Conservation (phyloP, 2,329 filamentous ascomycete genomes). For the Fusarium equiseti region DNA sequence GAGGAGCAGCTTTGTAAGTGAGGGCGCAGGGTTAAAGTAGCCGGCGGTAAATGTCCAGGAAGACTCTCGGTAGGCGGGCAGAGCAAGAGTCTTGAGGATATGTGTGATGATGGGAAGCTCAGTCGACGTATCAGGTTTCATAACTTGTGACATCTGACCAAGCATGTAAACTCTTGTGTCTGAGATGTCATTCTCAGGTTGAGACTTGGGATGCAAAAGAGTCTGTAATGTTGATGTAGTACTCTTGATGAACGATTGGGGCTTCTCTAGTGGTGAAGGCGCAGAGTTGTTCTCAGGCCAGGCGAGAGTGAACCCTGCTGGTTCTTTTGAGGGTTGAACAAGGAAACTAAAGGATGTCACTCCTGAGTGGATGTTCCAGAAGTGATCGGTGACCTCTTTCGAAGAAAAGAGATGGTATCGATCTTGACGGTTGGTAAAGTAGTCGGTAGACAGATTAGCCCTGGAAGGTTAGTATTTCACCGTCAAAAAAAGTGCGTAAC, state of each 20-base stretch:
- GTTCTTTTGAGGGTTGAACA: constrained; percentile 71
- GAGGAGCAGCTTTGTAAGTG: constrained; percentile 83
- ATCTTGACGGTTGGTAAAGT: constrained; percentile 96
- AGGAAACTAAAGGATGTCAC: constrained; percentile 86
- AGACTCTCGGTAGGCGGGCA: constrained; percentile 72
- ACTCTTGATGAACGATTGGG: constrained; percentile 74
- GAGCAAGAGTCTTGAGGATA: constrained; percentile 76
- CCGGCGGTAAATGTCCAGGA: constrained; percentile 97
- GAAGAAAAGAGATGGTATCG: constrained; percentile 93
- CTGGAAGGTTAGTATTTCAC: constrained; percentile 48
- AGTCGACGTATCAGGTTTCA: constrained; percentile 84
- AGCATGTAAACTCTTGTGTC: constrained; percentile 87
- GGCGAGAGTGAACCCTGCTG: constrained; percentile 69
- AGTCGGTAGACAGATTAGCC: constrained; percentile 91
- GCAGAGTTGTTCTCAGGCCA: constrained; percentile 84
- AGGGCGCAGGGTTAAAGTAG: constrained; percentile 96
- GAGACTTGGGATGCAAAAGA: constrained; percentile 65
- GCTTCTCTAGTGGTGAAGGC: constrained; percentile 78
- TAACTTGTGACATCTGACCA: constrained; percentile 86
- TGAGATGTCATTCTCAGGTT: constrained; percentile 46
- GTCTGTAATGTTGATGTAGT: constrained; percentile 75
- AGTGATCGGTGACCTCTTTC: constrained; percentile 83
- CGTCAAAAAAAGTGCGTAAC: accelerated
- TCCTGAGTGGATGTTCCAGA: constrained; percentile 79
- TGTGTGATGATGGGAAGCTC: constrained; percentile 85